Evolutionary conservation across 257 asterid genomes (phyloP).

Genomic region (Primulina huaijiensis): DNA sequence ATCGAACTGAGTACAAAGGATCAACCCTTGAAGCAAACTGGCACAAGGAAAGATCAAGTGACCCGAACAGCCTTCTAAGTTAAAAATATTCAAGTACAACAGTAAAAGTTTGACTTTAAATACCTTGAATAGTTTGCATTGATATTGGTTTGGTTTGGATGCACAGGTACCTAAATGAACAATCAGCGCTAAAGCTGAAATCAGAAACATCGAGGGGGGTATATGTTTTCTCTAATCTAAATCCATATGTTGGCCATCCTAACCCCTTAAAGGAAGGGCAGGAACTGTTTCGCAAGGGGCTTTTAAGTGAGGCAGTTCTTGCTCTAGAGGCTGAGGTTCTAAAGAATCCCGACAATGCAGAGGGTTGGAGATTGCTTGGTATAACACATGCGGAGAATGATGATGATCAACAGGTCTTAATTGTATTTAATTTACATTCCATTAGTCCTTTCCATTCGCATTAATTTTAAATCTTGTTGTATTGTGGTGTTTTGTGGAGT

Average conservation of each 20-base stretch:
- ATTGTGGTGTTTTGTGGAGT: constrained; percentile 7
- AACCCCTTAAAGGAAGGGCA: constrained; percentile 98
- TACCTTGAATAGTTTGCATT: constrained; percentile 14
- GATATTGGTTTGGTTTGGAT: constrained; percentile 22
- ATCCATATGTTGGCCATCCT: constrained; percentile 98
- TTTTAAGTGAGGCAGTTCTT: constrained; percentile 99
- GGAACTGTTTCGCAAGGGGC: constrained; percentile 96
- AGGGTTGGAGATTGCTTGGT: constrained; percentile 99
- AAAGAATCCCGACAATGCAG: constrained; percentile 91
- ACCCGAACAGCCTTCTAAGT: background rate
- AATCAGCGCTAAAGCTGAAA: constrained; percentile 38
- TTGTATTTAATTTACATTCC: constrained; percentile 4
- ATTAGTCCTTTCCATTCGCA: background rate
- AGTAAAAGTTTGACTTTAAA: too few relatives aligned
- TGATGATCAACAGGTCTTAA: constrained; percentile 89
- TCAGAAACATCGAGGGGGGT: constrained; percentile 57
- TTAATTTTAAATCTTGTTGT: constrained; percentile 10
- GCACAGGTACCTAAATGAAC: constrained; percentile 51
- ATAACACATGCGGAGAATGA: constrained; percentile 98
- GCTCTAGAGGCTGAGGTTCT: constrained; percentile 98
- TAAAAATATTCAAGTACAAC: background rate
- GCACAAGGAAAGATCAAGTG: background rate
- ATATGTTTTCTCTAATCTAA: constrained; percentile 88
- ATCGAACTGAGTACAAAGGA: background rate
- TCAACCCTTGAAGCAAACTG: background rate